phyloP scores from a whole-genome alignment of 2,329 filamentous ascomycete species.

The Fusarium pseudograminearum region DNA sequence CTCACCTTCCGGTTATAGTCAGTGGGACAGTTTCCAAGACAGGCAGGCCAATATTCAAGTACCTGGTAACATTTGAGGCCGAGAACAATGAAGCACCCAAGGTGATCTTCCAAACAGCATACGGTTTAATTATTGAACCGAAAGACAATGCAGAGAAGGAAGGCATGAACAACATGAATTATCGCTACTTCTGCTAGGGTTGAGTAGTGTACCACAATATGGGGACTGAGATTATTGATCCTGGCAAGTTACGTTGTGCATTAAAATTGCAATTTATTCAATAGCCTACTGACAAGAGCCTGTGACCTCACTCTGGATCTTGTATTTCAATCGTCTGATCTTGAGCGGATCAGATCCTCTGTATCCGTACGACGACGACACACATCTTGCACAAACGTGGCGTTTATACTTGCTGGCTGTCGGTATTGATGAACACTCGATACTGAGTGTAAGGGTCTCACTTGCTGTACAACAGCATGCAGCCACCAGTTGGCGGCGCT shows the following conservation, averaged over 20 bases:
- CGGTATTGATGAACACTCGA: not conserved
- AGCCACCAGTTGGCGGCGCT: conserved; percentile 14
- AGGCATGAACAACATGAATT: not conserved
- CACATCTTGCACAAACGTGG: not conserved
- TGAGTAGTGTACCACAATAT: not conserved
- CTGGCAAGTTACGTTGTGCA: not conserved
- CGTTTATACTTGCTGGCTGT: not conserved
- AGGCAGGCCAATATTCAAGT: conserved; percentile 1
- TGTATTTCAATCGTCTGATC: not conserved
- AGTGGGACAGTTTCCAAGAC: conserved; percentile 10
- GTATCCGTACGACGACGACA: no score
- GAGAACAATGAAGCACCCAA: not conserved
- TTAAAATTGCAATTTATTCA: conserved; percentile 5
- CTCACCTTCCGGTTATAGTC: conserved; percentile 9
- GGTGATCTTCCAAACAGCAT: not conserved
- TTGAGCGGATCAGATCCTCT: not conserved
- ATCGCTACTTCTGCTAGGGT: not conserved
- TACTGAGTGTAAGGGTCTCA: conserved; percentile 6
- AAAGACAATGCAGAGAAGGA: not conserved
- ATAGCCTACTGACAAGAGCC: not conserved
- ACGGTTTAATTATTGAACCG: not conserved
- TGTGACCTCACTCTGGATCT: conserved; percentile 15
- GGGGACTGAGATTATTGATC: not conserved
- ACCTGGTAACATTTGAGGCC: not conserved
- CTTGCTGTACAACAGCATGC: not conserved